Conservation (phyloP, 2,329 filamentous ascomycete genomes). For the Massarina eburnea region DNA sequence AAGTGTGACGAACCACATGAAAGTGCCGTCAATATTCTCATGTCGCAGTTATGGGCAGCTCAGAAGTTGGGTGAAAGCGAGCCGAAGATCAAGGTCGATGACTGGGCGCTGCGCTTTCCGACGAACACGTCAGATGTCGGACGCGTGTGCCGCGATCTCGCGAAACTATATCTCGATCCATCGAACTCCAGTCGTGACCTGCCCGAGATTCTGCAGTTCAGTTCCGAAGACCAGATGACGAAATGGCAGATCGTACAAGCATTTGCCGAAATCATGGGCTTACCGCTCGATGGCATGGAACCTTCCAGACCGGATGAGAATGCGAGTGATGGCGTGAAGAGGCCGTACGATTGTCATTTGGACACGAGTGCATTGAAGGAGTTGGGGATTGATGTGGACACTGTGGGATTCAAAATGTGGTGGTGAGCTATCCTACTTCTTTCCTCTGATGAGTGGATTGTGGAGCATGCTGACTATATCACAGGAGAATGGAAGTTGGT, state of each 20-base stretch:
- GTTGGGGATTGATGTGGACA: constrained; percentile 72
- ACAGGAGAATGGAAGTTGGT: constrained; percentile 38
- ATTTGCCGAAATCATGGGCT: constrained; percentile 77
- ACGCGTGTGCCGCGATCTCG: constrained; percentile 74
- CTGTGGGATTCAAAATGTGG: constrained; percentile 77
- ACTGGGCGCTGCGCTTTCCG: constrained; percentile 82
- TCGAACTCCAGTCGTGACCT: constrained; percentile 51
- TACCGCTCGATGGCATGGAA: constrained; percentile 68
- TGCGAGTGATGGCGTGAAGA: constrained; percentile 69
- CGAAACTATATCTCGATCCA: constrained; percentile 60
- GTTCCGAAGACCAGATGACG: constrained; percentile 80
- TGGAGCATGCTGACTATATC: constrained; percentile 9
- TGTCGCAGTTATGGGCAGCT: constrained; percentile 74
- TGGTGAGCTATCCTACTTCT: constrained; percentile 56
- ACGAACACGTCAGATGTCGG: constrained; percentile 88
- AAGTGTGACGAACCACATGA: constrained; percentile 67
- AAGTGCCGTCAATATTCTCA: constrained; percentile 79
- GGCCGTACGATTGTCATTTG: constrained; percentile 86
- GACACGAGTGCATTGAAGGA: constrained; percentile 73
- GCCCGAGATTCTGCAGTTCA: constrained; percentile 78
- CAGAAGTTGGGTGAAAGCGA: constrained; percentile 57
- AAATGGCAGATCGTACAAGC: constrained; percentile 86
- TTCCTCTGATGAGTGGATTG: background rate
- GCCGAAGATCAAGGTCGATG: constrained; percentile 73
- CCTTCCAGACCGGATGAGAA: constrained; percentile 61